Conservation (phyloP, 2,329 filamentous ascomycete species). For the Fusarium albosuccineum region DNA sequence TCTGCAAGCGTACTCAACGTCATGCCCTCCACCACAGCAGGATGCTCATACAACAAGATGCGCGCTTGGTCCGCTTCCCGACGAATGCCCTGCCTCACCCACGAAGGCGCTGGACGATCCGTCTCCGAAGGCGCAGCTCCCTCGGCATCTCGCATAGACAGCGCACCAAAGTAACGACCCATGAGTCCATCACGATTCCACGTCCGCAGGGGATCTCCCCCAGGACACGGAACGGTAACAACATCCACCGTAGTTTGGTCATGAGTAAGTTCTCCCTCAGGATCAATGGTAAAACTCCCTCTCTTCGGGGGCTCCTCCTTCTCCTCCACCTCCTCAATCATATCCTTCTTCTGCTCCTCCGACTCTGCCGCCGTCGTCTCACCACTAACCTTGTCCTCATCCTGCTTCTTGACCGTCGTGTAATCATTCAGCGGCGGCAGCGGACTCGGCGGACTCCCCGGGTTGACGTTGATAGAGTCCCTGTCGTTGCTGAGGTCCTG, state of each 20-base stretch:
- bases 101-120: constrained; percentile 55
- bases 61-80: constrained; percentile 61
- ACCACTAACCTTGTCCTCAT: neutral
- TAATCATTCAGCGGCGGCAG: constrained; percentile 37
- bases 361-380: constrained; percentile 10
- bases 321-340: constrained; percentile 11
- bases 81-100: constrained; percentile 67
- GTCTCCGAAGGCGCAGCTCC: constrained; percentile 24
- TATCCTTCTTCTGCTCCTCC: neutral
- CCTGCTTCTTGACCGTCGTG: constrained; percentile 17
- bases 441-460: constrained; percentile 44
- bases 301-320: constrained; percentile 14
- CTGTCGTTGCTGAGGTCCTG: constrained; percentile 36
- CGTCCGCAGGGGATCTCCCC: constrained; percentile 64
- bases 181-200: constrained; percentile 65
- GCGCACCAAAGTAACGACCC: constrained; percentile 60
- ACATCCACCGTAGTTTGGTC: constrained; percentile 68
- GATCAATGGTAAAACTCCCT: constrained; percentile 52
- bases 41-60: constrained; percentile 66
- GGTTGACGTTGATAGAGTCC: constrained; percentile 47
- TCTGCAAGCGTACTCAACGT: constrained; percentile 61
- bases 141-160: constrained; percentile 56
- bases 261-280: constrained; percentile 54
- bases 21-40: constrained; percentile 53
- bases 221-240: constrained; percentile 66